Evolutionary conservation across 2,329 filamentous ascomycete species (phyloP).

Genomic region (Trichoderma guizhouense): DNA sequence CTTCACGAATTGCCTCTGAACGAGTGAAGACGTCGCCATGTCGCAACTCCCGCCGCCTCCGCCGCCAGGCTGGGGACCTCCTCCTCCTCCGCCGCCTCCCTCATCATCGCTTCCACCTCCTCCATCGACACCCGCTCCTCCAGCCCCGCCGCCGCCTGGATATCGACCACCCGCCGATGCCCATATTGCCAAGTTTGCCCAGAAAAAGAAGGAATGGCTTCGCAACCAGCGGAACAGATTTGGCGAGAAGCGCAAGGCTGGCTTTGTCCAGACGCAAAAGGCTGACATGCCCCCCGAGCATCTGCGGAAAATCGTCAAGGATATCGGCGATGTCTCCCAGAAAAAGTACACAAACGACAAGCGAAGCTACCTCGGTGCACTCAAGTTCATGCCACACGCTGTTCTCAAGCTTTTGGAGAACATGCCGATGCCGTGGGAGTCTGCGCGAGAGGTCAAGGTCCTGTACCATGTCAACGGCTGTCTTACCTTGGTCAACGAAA

Average conservation of each 20-base stretch:
- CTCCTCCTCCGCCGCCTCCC: conserved; percentile 53
- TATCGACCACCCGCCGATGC: conserved; percentile 78
- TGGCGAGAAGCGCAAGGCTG: conserved; percentile 92
- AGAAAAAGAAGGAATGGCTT: conserved; percentile 99
- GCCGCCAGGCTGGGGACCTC: conserved; percentile 55
- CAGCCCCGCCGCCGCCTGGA: conserved; percentile 77
- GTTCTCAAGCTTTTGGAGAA: conserved; percentile 97
- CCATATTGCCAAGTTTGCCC: conserved; percentile 87
- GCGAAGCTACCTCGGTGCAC: conserved; percentile 90
- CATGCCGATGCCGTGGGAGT: conserved; percentile 99
- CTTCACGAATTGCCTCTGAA: conserved; percentile 24
- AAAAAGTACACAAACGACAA: conserved; percentile 99
- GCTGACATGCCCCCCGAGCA: conserved; percentile 98
- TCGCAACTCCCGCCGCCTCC: conserved; percentile 54
- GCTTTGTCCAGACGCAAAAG: conserved; percentile 97
- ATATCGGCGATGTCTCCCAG: conserved; percentile 98
- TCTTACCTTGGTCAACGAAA: conserved; percentile 93
- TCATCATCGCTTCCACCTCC: conserved; percentile 56
- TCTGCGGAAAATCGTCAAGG: conserved; percentile 94
- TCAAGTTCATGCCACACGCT: conserved; percentile 99
- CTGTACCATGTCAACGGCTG: conserved; percentile 98
- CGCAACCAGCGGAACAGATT: conserved; percentile 87
- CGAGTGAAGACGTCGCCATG: conserved; percentile 40
- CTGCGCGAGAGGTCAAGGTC: conserved; percentile 91
- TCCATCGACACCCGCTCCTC: conserved; percentile 50